Base-by-base conservation (phyloP, 2,329 filamentous ascomycete species). In the Didymosphaeria variabile region DNA sequence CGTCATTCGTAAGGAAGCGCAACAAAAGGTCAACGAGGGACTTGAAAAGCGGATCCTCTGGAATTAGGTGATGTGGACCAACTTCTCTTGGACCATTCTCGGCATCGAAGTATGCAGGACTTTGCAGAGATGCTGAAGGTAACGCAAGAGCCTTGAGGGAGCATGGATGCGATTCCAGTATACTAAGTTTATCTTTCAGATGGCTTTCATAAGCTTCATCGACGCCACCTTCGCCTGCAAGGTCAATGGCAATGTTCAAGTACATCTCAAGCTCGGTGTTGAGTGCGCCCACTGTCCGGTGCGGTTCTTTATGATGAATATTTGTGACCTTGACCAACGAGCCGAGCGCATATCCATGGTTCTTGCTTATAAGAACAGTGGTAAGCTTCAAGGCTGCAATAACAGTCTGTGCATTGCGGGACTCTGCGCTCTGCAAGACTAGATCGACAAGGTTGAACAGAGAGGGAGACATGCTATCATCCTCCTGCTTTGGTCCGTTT, bases 361-460 rank as follows among this genome's bases (percentile, higher is more conserved):
- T 94, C 66, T 93, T 88, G 74, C 90, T 90, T 59, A 98, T 83
- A 65, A 99, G 92, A 12, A 93, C 89, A 3, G 93, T 94, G 17
- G 97, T 86, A 7, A 99, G 84, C 68, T 94, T 93, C 49, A 99
- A 83, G 0, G 94, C 97, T 12, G 96, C 92, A 65, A 92, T 89
- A 17, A 97, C 90, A 0, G 95, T 98, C 74, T 97, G 94, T 55
- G 91, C 87, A 71, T 95, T 97, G 47, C 86, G 85, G 0, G 95
- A 98, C 60, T 89, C 86, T 29, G 97, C 83, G 71, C 94, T 97
- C 38, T 93, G 91, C 2, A 96, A 84, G 32, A 97, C 90, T 13
- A 99, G 85, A 79, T 99, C 95, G 26, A 96, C 92, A 10, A 99
- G 82, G 73, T 96, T 98, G 82, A 97, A 99, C 0, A 99, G 84